phyloP scores from a whole-genome alignment of 1,139 yeast genomes.

The Blastobotrys ciferrii region DNA sequence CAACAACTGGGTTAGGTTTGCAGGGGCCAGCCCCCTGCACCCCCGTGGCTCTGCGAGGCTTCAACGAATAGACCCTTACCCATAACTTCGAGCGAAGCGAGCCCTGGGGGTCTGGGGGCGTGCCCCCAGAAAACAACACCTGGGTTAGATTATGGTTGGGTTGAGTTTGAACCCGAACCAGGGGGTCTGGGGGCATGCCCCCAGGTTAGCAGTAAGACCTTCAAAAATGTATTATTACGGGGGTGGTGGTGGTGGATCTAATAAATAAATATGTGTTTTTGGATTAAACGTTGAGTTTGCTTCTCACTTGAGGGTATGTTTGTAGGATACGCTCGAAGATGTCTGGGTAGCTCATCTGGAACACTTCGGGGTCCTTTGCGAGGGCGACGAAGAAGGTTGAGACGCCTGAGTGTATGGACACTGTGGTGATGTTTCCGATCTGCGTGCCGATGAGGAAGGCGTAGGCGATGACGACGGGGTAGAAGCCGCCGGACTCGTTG shows the following conservation, averaged over 20 bases:
- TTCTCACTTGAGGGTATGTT: conserved; percentile 72
- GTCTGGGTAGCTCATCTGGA: conserved; percentile 72
- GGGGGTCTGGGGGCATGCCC: too few relatives aligned
- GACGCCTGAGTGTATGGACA: conserved; percentile 76
- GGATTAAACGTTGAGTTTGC: conserved; percentile 33
- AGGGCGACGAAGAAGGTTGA: conserved; percentile 85
- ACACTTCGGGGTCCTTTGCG: conserved; percentile 85
- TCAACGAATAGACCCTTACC: too few relatives aligned
- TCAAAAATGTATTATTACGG: conserved; percentile 4
- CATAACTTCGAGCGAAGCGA: too few relatives aligned
- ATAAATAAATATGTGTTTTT: background rate
- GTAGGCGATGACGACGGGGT: conserved; percentile 77
- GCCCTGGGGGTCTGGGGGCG: too few relatives aligned
- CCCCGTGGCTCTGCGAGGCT: too few relatives aligned
- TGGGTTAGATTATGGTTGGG: too few relatives aligned
- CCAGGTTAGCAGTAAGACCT: too few relatives aligned
- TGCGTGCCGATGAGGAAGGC: conserved; percentile 75
- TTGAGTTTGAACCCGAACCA: too few relatives aligned
- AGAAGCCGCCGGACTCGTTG: conserved; percentile 62
- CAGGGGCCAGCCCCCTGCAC: too few relatives aligned
- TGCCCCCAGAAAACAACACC: too few relatives aligned
- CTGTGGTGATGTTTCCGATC: conserved; percentile 67
- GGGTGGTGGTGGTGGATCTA: background rate
- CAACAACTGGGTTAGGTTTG: too few relatives aligned
- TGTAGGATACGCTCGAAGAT: conserved; percentile 68